Conservation (phyloP, 192 early-diverging fungal species). For the Coemansia sp. region DNA sequence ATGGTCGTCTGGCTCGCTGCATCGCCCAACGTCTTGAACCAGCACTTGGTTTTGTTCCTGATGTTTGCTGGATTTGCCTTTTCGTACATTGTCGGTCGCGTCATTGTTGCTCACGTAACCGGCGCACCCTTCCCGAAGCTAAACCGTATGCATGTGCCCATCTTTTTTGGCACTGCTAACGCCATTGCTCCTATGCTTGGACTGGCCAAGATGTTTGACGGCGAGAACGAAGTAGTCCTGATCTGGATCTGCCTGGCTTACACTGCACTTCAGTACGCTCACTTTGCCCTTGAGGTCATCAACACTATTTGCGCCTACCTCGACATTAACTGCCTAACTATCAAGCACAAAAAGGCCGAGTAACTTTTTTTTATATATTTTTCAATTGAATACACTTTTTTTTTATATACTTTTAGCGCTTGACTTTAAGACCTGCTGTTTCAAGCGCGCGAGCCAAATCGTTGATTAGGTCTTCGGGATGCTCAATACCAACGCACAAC, state of each 20-base stretch:
- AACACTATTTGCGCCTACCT: constrained; percentile 74
- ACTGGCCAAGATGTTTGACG: constrained; percentile 55
- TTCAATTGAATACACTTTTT: neutral
- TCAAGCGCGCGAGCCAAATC: constrained; percentile 81
- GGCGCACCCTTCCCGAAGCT: constrained; percentile 79
- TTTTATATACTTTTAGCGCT: constrained; percentile 14
- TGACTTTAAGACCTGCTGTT: constrained; percentile 58
- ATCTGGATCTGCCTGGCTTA: constrained; percentile 63
- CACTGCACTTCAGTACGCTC: constrained; percentile 64
- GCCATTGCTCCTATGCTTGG: constrained; percentile 60
- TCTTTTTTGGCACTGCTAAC: constrained; percentile 64
- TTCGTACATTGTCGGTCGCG: constrained; percentile 80
- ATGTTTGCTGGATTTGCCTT: constrained; percentile 73
- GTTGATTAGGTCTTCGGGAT: constrained; percentile 86
- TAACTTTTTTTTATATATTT: neutral
- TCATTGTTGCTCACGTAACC: constrained; percentile 88
- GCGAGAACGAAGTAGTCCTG: constrained; percentile 57
- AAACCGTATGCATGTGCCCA: constrained; percentile 66
- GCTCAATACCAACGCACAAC: constrained; percentile 96
- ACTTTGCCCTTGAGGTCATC: constrained; percentile 73
- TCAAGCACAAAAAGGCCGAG: constrained; percentile 63
- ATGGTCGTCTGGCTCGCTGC: constrained; percentile 64
- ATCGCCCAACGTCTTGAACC: constrained; percentile 66
- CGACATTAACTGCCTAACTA: constrained; percentile 80
- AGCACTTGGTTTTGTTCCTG: constrained; percentile 72